phyloP scores from a whole-genome alignment of 352 stramenopile genomes.

The Pythium monospermum region DNA sequence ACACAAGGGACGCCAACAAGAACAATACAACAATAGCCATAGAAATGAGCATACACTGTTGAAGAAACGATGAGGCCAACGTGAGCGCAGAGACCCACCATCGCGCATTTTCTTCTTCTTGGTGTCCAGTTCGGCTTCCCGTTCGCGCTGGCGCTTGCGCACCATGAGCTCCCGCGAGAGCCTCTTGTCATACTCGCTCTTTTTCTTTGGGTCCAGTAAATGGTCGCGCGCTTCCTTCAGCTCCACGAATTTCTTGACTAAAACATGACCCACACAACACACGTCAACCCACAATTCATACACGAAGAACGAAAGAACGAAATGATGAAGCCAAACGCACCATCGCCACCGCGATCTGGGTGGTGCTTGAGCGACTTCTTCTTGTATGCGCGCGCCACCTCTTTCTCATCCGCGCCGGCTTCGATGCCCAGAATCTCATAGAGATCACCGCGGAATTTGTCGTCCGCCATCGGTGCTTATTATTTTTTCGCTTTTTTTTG shows the following conservation, averaged over 20 bases:
- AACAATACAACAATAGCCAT: neutral
- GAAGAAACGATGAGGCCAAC: too few species aligned
- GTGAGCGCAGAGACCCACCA: neutral
- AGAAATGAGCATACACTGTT: neutral
- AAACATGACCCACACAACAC: neutral
- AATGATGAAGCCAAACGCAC: slow-evolving; percentile 23
- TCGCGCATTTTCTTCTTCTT: slow-evolving; percentile 64
- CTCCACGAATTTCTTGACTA: slow-evolving; percentile 81
- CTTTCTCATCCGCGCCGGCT: slow-evolving; percentile 49
- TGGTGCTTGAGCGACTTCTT: slow-evolving; percentile 78
- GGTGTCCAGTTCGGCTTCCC: slow-evolving; percentile 46
- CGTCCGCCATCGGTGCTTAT: slow-evolving; percentile 23
- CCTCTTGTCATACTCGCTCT: slow-evolving; percentile 79
- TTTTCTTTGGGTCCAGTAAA: slow-evolving; percentile 73
- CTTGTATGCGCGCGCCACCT: slow-evolving; percentile 78
- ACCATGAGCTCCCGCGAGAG: slow-evolving; percentile 54
- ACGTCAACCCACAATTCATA: neutral
- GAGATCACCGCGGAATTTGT: slow-evolving; percentile 43
- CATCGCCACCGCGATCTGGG: slow-evolving; percentile 73
- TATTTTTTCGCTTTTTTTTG: too few species aligned
- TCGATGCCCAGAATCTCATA: slow-evolving; percentile 79
- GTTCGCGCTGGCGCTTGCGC: slow-evolving; percentile 64
- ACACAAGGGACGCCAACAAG: slow-evolving; percentile 1
- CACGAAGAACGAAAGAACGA: neutral
- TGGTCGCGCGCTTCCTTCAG: slow-evolving; percentile 72